Evolutionary conservation across 441 rosid genomes (phyloP).

Genomic region (Melastoma candidum): DNA sequence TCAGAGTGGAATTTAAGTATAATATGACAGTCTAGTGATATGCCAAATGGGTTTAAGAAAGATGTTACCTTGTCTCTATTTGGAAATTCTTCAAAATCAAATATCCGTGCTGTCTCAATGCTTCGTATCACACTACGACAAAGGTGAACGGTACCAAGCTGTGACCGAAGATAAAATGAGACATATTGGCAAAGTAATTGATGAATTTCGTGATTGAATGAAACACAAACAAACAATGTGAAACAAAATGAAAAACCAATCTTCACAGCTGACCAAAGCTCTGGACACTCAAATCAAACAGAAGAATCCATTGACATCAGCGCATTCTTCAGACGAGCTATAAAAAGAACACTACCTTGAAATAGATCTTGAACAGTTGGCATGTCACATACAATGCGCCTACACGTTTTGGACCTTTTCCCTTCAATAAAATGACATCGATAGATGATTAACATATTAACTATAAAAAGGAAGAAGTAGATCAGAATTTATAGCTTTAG

Average conservation of each 20-base stretch:
- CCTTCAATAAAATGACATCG: slow-evolving; percentile 33
- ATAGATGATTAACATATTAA: not conserved
- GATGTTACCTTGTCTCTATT: slow-evolving; percentile 71
- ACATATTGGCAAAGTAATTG: too few species aligned
- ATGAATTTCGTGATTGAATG: too few species aligned
- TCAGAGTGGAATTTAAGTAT: not conserved
- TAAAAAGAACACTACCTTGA: slow-evolving; percentile 46
- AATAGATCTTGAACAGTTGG: slow-evolving; percentile 87
- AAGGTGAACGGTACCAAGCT: slow-evolving; percentile 97
- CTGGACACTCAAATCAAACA: not conserved
- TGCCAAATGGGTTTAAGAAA: not conserved
- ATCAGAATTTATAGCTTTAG: too few species aligned
- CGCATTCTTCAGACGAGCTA: not conserved
- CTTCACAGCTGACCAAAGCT: too few species aligned
- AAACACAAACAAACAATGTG: too few species aligned
- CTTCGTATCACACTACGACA: slow-evolving; percentile 97
- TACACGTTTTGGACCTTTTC: slow-evolving; percentile 89
- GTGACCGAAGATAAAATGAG: slow-evolving; percentile 18
- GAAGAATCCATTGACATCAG: not conserved
- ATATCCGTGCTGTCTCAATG: slow-evolving; percentile 92
- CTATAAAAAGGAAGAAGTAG: too few species aligned
- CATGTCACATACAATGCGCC: slow-evolving; percentile 95
- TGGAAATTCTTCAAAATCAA: slow-evolving; percentile 94
- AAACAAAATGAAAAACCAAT: too few species aligned
- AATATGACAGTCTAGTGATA: slow-evolving; percentile 10